A percentile compares a stretch with the other conserved stretches of the same genome.
These are phyloP conservation scores for Coprinopsis cinerea DNA, from an alignment of 768 basidiomycete species.

Conservation along the genomic window DNA sequence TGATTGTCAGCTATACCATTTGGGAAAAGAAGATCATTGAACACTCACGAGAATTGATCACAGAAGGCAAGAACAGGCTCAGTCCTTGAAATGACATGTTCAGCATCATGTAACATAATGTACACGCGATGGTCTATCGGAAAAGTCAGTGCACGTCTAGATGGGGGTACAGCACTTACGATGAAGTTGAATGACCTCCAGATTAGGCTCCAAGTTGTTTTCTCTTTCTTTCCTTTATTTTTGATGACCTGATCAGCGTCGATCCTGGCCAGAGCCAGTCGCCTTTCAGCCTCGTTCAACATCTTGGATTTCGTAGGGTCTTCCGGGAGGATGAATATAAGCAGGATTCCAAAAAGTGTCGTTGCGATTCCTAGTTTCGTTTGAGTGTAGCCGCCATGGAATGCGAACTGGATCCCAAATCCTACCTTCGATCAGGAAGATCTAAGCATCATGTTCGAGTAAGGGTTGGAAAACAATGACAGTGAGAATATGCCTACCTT, in stretches of 20 bases:
- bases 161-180: conserved; percentile 4
- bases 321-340: conserved; percentile 19
- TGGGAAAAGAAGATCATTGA: background rate
- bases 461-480: too few species aligned
- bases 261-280: conserved; percentile 20
- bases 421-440: too few species aligned
- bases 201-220: conserved; percentile 7
- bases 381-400: too few species aligned
- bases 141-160: background rate
- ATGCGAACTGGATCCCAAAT: too few species aligned
- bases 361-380: conserved; percentile 29
- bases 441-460: too few species aligned
- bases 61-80: conserved; percentile 42
- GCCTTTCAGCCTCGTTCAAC: conserved; percentile 21
- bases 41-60: conserved; percentile 37
- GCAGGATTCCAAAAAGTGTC: conserved; percentile 17
- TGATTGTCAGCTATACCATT: background rate
- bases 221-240: conserved; percentile 10
- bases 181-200: conserved; percentile 15
- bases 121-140: conserved; percentile 25
- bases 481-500: too few species aligned
- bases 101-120: conserved; percentile 26
- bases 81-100: conserved; percentile 41
- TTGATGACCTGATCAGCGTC: conserved; percentile 20
- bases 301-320: conserved; percentile 21